Evolutionary conservation across 2,329 filamentous ascomycete genomes (phyloP), one percentile per base, ranked within the genome.

Genomic region (Fusarium camptoceras): DNA sequence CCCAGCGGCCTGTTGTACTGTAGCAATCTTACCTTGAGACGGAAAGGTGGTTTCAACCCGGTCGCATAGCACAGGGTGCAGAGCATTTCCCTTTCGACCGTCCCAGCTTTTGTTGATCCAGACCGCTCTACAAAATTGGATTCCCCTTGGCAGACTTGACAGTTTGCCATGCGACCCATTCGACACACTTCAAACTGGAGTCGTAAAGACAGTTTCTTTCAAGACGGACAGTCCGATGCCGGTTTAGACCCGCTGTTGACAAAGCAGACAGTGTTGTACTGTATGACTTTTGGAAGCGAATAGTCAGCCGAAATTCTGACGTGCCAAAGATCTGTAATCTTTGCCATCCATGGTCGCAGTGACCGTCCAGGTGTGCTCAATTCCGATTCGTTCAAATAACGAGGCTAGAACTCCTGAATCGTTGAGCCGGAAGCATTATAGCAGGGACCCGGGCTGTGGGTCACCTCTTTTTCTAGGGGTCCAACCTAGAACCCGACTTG

Each of bases 321-420:
- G 49, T 54, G 47, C 41, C 51, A 57, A 61, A 58, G 37, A 47
- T 65, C 43, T 50, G 25, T 59, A 66, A 55, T 60, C 53, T 53
- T 68, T 51, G 68, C 68, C 68, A 51, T 71, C 51, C 48, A 37
- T 64, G 44, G 31, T 55, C 18, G 34, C 27, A 34, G 39, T 48
- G 44, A 49, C 42, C 49, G 24, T 44, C 48, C 44, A 27, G 28
- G 22, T 22, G 27, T 55, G 48, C 53, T 41, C 16, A n/a, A 41
- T 66, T 71, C 69, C 69, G 68, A 70, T 71, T 71, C 64, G 68
- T 37, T 51, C 11, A 55, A 28, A 50, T 30, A 16, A 41, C 50
- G 34, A 56, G 57, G 43, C 66, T 51, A 59, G 59, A 58, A 57
- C 68, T 69, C 68, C 68, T 71, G 68, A 70, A 62, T 71, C 56